Evolutionary conservation across 2,329 filamentous ascomycete species (phyloP).

Genomic region (Aspergillus jensenii): DNA sequence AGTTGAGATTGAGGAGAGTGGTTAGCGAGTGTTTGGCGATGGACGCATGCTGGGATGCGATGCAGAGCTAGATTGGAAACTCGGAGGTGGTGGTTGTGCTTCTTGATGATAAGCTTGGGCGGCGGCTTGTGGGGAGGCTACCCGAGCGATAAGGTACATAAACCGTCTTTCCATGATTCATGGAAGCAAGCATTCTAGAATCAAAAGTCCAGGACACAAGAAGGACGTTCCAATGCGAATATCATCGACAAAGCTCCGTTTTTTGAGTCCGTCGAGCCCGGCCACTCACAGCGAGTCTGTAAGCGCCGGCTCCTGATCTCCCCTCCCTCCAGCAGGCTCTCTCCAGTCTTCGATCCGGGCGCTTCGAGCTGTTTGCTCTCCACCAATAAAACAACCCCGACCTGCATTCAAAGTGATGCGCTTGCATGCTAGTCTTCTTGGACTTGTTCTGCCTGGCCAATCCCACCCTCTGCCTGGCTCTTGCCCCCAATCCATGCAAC

Average conservation of each 20-base stretch:
- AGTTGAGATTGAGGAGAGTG: not conserved
- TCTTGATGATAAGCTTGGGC: not conserved
- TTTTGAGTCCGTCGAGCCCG: not conserved
- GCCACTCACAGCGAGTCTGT: conserved; percentile 13
- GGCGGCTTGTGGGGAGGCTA: not conserved
- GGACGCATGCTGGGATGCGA: not conserved
- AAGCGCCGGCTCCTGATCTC: conserved; percentile 27
- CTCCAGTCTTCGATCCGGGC: conserved; percentile 26
- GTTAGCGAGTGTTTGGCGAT: not conserved
- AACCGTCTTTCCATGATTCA: not conserved
- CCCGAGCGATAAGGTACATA: no score
- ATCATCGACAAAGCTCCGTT: not conserved
- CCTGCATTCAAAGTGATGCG: conserved; percentile 27
- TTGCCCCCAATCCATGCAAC: conserved; percentile 6
- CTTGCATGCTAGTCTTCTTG: conserved; percentile 29
- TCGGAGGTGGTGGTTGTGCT: not conserved
- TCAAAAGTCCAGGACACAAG: not conserved
- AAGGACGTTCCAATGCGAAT: not conserved
- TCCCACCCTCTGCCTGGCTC: not conserved
- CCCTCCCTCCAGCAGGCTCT: conserved; percentile 12
- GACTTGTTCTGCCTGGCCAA: conserved; percentile 6
- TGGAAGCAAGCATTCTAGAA: not conserved
- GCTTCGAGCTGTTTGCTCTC: conserved; percentile 25
- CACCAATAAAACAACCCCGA: conserved; percentile 26
- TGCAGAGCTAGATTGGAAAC: not conserved